Conservation (phyloP, 75 land plant genomes). For the Pinus albicaulis region DNA sequence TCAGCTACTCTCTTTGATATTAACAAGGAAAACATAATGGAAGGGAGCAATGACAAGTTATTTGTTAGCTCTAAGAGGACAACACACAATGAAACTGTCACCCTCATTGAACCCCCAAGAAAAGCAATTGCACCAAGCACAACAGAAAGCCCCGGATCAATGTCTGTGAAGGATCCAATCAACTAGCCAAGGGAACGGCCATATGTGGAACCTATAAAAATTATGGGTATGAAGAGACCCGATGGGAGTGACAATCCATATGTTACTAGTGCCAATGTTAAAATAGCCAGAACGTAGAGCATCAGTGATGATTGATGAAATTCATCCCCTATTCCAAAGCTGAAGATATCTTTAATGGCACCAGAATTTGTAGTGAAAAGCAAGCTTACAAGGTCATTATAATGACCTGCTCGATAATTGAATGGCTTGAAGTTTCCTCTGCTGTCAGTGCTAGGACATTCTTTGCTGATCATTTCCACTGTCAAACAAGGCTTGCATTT, state of each 20-base stretch:
- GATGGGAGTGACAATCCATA: conserved; percentile 80
- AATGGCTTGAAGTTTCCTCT: conserved; percentile 79
- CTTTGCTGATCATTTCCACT: conserved; percentile 18
- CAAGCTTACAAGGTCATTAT: conserved; percentile 83
- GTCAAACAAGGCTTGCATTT: conserved; percentile 59
- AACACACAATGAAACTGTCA: conserved; percentile 91
- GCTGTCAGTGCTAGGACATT: conserved; percentile 72
- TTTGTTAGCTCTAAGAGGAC: conserved; percentile 86
- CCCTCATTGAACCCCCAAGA: conserved; percentile 83
- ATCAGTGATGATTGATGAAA: conserved; percentile 45
- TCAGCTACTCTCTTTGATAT: conserved; percentile 82
- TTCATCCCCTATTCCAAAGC: conserved; percentile 53
- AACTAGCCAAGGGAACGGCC: conserved; percentile 67
- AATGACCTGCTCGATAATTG: conserved; percentile 61
- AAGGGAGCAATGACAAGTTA: conserved; percentile 68
- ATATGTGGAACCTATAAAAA: conserved; percentile 77
- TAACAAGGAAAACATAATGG: conserved; percentile 71
- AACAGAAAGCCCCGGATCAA: conserved; percentile 80
- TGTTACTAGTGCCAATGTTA: conserved; percentile 59
- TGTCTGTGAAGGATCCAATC: conserved; percentile 37
- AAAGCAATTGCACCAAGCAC: conserved; percentile 79
- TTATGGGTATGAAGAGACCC: conserved; percentile 80
- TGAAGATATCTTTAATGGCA: conserved; percentile 72
- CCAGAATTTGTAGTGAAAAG: conserved; percentile 77
- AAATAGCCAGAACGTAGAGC: conserved; percentile 55